These are phyloP conservation scores for Colletotrichum tropicicola DNA, from an alignment of 2,329 filamentous ascomycete species.

Conservation along the genomic window DNA sequence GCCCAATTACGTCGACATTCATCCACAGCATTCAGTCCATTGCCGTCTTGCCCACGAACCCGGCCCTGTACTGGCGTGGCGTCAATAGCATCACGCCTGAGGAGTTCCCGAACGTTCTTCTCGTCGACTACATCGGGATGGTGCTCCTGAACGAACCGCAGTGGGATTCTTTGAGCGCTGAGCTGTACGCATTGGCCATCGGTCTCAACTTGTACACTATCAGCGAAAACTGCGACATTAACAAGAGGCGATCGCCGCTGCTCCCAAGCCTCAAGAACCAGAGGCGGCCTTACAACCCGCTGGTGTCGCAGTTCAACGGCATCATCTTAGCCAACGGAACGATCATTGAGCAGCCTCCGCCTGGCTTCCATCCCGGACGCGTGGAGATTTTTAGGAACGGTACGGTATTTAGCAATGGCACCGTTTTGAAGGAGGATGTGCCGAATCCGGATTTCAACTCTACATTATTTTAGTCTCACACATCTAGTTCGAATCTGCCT, in stretches of 20 bases:
- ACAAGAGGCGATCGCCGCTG: slow-evolving; percentile 35
- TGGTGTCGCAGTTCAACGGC: slow-evolving; percentile 36
- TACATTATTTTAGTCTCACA: not conserved
- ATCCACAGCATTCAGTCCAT: slow-evolving; percentile 37
- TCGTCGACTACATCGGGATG: slow-evolving; percentile 43
- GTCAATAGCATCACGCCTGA: slow-evolving; percentile 38
- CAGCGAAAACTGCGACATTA: slow-evolving; percentile 43
- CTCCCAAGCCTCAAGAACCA: slow-evolving; percentile 2
- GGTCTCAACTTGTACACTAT: slow-evolving; percentile 43
- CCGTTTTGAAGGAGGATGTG: slow-evolving; percentile 31
- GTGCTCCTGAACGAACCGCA: slow-evolving; percentile 35
- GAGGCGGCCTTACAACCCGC: not conserved
- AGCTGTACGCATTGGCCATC: slow-evolving; percentile 41
- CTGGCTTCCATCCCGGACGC: slow-evolving; percentile 32
- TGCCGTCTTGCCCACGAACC: slow-evolving; percentile 43
- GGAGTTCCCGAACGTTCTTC: slow-evolving; percentile 40
- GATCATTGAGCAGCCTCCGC: slow-evolving; percentile 34
- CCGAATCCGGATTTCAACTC: slow-evolving; percentile 33
- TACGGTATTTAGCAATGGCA: slow-evolving; percentile 37
- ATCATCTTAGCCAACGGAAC: slow-evolving; percentile 43
- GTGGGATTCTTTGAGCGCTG: slow-evolving; percentile 41
- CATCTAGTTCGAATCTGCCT: not conserved
- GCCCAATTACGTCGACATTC: slow-evolving; percentile 36
- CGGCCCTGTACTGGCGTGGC: slow-evolving; percentile 44
- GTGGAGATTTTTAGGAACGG: slow-evolving; percentile 35